Evolutionary conservation across 2,329 filamentous ascomycete species (phyloP).

Genomic region (Aureobasidium musti): DNA sequence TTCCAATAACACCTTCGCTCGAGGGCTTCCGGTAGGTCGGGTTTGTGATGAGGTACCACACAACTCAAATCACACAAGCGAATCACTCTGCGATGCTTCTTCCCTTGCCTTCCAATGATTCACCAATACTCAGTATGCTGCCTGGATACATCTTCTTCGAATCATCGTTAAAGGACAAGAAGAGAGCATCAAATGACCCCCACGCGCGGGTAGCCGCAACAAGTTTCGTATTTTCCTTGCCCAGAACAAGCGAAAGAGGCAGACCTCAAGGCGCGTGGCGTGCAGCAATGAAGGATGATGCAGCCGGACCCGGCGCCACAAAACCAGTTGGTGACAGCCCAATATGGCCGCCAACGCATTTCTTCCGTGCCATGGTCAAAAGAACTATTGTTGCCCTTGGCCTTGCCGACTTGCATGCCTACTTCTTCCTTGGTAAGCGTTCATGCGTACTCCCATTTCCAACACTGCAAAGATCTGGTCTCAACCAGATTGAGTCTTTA

Average conservation of each 20-base stretch:
- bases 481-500: neutral
- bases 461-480: neutral
- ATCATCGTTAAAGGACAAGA: neutral
- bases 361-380: neutral
- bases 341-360: conserved; percentile 25
- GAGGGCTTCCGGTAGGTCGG: conserved; percentile 15
- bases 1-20: neutral
- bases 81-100: neutral
- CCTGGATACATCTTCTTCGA: neutral
- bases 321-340: conserved; percentile 21
- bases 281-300: neutral
- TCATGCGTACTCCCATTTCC: neutral
- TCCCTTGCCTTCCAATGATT: conserved; percentile 7
- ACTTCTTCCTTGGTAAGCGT: neutral
- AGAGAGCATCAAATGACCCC: neutral
- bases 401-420: neutral
- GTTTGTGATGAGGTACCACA: conserved; percentile 19
- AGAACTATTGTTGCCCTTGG: conserved; percentile 10
- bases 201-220: conserved; percentile 9
- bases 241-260: neutral
- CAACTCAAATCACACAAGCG: conserved; percentile 15
- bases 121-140: neutral
- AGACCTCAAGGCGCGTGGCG: neutral
- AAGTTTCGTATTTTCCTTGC: conserved; percentile 7
- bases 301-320: neutral